phyloP scores from a whole-genome alignment of 2,329 filamentous ascomycete species.

The Arthroderma sp. region DNA sequence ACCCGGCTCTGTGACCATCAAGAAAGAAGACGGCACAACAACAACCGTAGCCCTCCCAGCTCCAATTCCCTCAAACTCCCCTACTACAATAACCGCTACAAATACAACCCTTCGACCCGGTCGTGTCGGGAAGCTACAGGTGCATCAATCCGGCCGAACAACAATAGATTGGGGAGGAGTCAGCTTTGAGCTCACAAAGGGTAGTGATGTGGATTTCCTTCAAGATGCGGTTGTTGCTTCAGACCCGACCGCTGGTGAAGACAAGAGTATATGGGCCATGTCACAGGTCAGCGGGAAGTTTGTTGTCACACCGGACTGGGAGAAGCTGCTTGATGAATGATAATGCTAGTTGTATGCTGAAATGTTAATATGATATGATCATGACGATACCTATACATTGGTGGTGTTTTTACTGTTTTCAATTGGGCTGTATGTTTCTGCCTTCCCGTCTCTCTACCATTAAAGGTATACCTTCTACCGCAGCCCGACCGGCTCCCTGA shows the following conservation, averaged over 20 bases:
- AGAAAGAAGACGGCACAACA: conserved; percentile 7
- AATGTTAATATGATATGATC: neutral
- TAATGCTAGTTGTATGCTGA: neutral
- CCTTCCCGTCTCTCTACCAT: too few relatives aligned
- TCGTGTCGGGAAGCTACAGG: conserved; percentile 46
- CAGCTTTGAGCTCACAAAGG: conserved; percentile 44
- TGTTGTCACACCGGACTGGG: conserved; percentile 49
- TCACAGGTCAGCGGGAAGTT: conserved; percentile 53
- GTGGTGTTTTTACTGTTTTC: too few relatives aligned
- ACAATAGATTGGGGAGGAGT: conserved; percentile 52
- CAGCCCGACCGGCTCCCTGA: too few relatives aligned
- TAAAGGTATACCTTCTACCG: too few relatives aligned
- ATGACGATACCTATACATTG: too few relatives aligned
- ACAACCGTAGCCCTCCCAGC: conserved; percentile 1
- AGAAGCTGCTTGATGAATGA: conserved; percentile 30
- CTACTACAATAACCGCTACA: conserved; percentile 26
- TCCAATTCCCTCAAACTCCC: conserved; percentile 11
- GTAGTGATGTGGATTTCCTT: conserved; percentile 43
- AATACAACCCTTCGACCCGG: conserved; percentile 37
- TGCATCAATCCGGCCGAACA: conserved; percentile 48
- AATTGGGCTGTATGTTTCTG: too few relatives aligned
- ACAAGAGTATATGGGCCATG: conserved; percentile 40
- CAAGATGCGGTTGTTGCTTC: conserved; percentile 44
- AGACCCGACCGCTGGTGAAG: conserved; percentile 15
- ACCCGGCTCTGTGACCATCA: conserved; percentile 2